phyloP scores from a whole-genome alignment of 1,284 basidiomycete genomes.

The Heterobasidion irregulare region DNA sequence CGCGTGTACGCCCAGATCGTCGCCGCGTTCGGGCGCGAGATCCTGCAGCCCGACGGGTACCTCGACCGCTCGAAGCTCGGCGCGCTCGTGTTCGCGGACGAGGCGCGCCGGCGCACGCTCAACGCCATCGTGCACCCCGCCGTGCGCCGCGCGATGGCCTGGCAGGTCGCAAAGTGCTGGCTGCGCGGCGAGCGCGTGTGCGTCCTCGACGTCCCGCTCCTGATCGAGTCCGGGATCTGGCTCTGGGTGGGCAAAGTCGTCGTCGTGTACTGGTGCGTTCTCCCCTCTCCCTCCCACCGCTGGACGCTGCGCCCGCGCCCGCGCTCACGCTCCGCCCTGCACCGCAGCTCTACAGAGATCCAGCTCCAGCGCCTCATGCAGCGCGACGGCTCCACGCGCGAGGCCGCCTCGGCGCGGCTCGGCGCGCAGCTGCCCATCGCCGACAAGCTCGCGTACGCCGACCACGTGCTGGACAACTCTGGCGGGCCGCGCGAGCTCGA shows the following conservation, averaged over 20 bases:
- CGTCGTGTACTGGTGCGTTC: constrained; percentile 87
- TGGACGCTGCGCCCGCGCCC: not conserved
- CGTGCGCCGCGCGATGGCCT: constrained; percentile 71
- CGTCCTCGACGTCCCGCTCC: constrained; percentile 87
- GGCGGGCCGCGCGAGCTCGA: constrained; percentile 65
- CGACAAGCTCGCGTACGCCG: constrained; percentile 78
- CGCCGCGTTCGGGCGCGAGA: constrained; percentile 59
- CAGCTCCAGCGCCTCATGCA: constrained; percentile 76
- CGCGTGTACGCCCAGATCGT: constrained; percentile 65
- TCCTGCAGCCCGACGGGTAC: constrained; percentile 63
- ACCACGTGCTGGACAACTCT: constrained; percentile 86
- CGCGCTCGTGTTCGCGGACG: constrained; percentile 78
- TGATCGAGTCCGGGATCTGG: constrained; percentile 89
- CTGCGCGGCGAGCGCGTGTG: constrained; percentile 70
- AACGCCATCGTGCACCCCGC: constrained; percentile 90
- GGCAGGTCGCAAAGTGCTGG: constrained; percentile 69
- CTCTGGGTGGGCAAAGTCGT: constrained; percentile 79
- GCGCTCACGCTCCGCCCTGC: not conserved
- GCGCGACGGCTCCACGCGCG: constrained; percentile 51
- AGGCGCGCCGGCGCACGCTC: constrained; percentile 60
- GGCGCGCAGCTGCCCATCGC: constrained; percentile 77
- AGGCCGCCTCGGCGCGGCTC: constrained; percentile 68
- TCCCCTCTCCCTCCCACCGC: constrained; percentile 6
- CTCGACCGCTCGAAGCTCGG: constrained; percentile 85
- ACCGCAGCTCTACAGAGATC: constrained; percentile 55